A percentile compares a stretch with the other conserved stretches of the same genome.
Evolutionary conservation across 2,329 filamentous ascomycete genomes (phyloP).

Genomic region (Leptographium wingfieldii): DNA sequence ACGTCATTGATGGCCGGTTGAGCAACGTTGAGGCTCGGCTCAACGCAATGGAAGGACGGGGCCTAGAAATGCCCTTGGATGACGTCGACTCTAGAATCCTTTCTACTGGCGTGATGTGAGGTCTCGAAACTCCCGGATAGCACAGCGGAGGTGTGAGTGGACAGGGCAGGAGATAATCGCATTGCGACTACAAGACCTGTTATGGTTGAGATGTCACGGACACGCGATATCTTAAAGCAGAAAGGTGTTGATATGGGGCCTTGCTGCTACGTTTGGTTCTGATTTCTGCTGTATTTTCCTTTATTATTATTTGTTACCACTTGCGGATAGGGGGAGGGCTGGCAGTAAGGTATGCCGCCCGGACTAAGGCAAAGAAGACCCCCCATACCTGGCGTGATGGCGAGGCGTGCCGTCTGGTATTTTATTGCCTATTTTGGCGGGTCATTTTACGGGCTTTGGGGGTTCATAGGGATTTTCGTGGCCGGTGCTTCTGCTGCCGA

Average conservation of each 20-base stretch:
- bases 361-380: neutral
- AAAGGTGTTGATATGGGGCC: neutral
- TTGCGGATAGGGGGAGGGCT: neutral
- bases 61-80: conserved; percentile 25
- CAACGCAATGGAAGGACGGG: conserved; percentile 23
- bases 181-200: neutral
- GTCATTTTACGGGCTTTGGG: neutral
- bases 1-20: conserved; percentile 17
- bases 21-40: conserved; percentile 24
- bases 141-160: neutral
- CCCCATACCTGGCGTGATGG: neutral
- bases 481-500: neutral
- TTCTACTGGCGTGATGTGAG: conserved; percentile 22
- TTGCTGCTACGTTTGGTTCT: neutral
- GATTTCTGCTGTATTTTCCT: neutral
- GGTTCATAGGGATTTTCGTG: neutral
- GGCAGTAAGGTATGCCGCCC: neutral
- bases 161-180: neutral
- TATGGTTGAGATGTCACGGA: neutral
- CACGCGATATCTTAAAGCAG: neutral
- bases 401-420: neutral
- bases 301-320: neutral
- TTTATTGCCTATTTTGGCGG: neutral
- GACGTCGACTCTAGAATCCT: conserved; percentile 27
- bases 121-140: neutral